A percentile compares a stretch with the other conserved stretches of the same genome.
phyloP scores from a whole-genome alignment of 345 rosid species.

The Sonneratia alba region DNA sequence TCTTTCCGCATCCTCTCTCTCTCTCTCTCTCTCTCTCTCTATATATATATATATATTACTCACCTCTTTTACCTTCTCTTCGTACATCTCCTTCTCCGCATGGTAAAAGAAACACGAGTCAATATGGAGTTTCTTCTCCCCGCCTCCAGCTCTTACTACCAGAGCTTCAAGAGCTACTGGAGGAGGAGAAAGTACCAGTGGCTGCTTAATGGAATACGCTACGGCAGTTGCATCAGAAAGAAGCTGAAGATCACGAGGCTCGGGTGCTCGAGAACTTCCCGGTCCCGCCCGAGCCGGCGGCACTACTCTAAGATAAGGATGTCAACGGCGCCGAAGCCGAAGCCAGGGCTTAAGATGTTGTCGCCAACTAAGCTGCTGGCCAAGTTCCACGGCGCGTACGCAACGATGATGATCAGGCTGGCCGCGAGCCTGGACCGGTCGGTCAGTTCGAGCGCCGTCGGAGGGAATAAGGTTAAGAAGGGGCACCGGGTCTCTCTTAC shows the following conservation, averaged over 20 bases:
- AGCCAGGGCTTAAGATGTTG: slow-evolving; percentile 9
- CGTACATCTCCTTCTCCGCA: background rate
- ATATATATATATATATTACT: background rate
- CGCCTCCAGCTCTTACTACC: slow-evolving; percentile 3
- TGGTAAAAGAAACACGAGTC: background rate
- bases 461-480: slow-evolving; percentile 20
- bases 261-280: background rate
- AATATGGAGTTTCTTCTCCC: slow-evolving; percentile 19
- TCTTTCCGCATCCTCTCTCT: too few species aligned
- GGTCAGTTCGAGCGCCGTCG: slow-evolving; percentile 6
- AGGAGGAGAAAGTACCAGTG: slow-evolving; percentile 32
- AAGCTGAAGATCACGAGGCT: slow-evolving; percentile 28
- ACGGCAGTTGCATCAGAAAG: background rate
- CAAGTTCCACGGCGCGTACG: slow-evolving; percentile 28
- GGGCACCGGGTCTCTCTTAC: slow-evolving; percentile 9
- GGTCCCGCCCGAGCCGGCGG: background rate
- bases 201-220: slow-evolving; percentile 11
- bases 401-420: slow-evolving; percentile 19
- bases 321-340: background rate
- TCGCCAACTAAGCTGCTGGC: slow-evolving; percentile 22
- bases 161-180: slow-evolving; percentile 33
- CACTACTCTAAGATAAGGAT: background rate
- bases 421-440: slow-evolving; percentile 16
- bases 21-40: background rate
- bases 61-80: background rate